These are phyloP conservation scores for Linum tenue DNA, from an alignment of 345 rosid species.

Conservation along the genomic window DNA sequence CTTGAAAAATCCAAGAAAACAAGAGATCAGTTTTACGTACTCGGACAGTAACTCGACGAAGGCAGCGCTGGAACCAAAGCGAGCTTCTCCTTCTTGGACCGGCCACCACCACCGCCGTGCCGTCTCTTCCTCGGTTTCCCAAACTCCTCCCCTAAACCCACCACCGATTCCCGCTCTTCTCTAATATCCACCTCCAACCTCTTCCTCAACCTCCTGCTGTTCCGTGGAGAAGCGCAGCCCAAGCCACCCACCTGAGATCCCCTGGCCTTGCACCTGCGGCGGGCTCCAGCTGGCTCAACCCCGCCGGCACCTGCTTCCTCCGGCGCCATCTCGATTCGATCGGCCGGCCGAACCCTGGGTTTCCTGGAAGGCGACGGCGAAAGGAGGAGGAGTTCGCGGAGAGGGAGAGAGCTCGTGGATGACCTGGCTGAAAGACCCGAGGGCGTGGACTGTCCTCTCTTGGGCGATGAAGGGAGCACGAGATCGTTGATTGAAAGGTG, in stretches of 20 bases:
- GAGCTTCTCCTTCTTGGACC: slow-evolving; percentile 68
- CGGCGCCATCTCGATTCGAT: slow-evolving; percentile 51
- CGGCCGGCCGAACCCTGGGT: slow-evolving; percentile 57
- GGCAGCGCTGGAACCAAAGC: slow-evolving; percentile 34
- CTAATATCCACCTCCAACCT: slow-evolving; percentile 52
- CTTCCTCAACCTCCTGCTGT: slow-evolving; percentile 46
- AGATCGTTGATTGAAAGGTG: slow-evolving; percentile 44
- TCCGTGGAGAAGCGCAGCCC: slow-evolving; percentile 51
- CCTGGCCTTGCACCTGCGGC: slow-evolving; percentile 46
- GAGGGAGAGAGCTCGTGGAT: slow-evolving; percentile 36
- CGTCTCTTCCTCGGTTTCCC: slow-evolving; percentile 46
- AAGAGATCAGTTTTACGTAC: slow-evolving; percentile 25
- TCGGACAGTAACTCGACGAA: slow-evolving; percentile 34
- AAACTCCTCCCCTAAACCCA: slow-evolving; percentile 35
- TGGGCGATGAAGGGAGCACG: slow-evolving; percentile 30
- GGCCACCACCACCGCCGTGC: slow-evolving; percentile 38
- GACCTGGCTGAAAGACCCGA: slow-evolving; percentile 35
- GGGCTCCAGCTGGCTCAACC: slow-evolving; percentile 33
- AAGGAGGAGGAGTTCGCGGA: slow-evolving; percentile 51
- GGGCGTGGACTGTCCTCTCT: slow-evolving; percentile 31
- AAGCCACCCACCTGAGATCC: slow-evolving; percentile 36
- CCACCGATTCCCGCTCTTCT: slow-evolving; percentile 48
- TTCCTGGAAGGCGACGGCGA: slow-evolving; percentile 57
- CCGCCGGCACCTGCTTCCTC: slow-evolving; percentile 23
- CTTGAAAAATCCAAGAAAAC: neutral